Evolutionary conservation across 2,329 filamentous ascomycete genomes (phyloP).

Genomic region (Xylaria sp.): DNA sequence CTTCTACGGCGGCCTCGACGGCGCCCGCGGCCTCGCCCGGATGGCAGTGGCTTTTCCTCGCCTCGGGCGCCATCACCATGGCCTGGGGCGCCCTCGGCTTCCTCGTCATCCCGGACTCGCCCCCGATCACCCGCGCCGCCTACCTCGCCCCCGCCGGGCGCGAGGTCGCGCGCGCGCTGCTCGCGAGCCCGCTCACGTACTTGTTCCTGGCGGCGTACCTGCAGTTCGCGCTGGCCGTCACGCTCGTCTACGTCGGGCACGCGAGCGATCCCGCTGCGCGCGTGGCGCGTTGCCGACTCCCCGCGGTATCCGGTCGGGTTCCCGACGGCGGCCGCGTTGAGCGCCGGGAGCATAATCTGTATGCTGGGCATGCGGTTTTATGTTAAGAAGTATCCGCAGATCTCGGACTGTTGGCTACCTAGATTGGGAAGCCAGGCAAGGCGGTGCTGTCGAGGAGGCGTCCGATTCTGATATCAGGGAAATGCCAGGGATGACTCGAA

Average conservation of each 20-base stretch:
- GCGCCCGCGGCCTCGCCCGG: constrained; percentile 43
- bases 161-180: constrained; percentile 14
- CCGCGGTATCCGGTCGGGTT: constrained; percentile 43
- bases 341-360: constrained; percentile 35
- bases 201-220: constrained; percentile 30
- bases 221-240: constrained; percentile 39
- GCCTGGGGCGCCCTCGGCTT: constrained; percentile 44
- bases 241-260: constrained; percentile 43
- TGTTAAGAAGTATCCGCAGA: constrained; percentile 27
- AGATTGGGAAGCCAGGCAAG: constrained; percentile 3
- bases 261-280: constrained; percentile 43
- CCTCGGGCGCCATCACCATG: constrained; percentile 48
- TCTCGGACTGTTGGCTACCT: constrained; percentile 16
- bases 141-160: constrained; percentile 23
- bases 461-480: background rate
- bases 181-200: constrained; percentile 27
- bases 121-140: constrained; percentile 28
- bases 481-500: background rate
- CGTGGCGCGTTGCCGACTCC: constrained; percentile 40
- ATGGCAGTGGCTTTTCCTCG: constrained; percentile 52
- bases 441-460: background rate
- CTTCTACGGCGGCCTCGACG: constrained; percentile 46
- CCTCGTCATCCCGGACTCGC: constrained; percentile 41
- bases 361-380: constrained; percentile 40
- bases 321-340: constrained; percentile 40